phyloP scores from a whole-genome alignment of 2,329 filamentous ascomycete species.

The Aspergillus candidus region DNA sequence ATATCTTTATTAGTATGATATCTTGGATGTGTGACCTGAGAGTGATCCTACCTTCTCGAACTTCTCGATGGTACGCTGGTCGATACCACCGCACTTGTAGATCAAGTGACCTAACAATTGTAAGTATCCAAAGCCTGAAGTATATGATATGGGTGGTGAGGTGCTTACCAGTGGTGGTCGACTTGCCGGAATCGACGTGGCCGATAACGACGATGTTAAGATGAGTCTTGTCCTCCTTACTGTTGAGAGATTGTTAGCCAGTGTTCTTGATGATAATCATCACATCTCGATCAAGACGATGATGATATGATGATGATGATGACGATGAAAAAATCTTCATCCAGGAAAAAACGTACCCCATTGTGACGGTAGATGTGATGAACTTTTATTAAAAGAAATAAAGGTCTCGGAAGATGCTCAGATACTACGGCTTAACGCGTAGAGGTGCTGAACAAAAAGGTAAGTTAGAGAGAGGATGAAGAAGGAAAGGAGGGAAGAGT shows the following conservation, averaged over 20 bases:
- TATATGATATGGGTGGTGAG: conserved; percentile 18
- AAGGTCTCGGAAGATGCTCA: conserved; percentile 39
- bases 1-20: conserved; percentile 15
- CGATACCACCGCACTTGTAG: conserved; percentile 99
- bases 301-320: neutral
- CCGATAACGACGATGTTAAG: conserved; percentile 98
- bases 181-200: conserved; percentile 99
- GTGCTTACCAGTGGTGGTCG: conserved; percentile 81
- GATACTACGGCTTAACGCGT: conserved; percentile 47
- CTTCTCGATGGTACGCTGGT: conserved; percentile 99
- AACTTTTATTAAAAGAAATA: conserved; percentile 43
- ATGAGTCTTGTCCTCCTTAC: conserved; percentile 94
- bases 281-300: conserved; percentile 3
- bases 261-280: conserved; percentile 2
- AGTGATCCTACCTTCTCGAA: conserved; percentile 99
- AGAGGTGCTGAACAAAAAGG: conserved; percentile 42
- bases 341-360: conserved; percentile 50
- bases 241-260: conserved; percentile 34
- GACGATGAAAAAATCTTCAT: neutral
- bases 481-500: conserved; percentile 8
- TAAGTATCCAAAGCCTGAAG: conserved; percentile 3
- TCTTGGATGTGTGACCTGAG: too few relatives aligned
- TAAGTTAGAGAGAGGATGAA: conserved; percentile 22
- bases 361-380: conserved; percentile 45
- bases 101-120: conserved; percentile 74